phyloP scores from a whole-genome alignment of 805 yeast genomes.

The Danielozyma ontarioensis region DNA sequence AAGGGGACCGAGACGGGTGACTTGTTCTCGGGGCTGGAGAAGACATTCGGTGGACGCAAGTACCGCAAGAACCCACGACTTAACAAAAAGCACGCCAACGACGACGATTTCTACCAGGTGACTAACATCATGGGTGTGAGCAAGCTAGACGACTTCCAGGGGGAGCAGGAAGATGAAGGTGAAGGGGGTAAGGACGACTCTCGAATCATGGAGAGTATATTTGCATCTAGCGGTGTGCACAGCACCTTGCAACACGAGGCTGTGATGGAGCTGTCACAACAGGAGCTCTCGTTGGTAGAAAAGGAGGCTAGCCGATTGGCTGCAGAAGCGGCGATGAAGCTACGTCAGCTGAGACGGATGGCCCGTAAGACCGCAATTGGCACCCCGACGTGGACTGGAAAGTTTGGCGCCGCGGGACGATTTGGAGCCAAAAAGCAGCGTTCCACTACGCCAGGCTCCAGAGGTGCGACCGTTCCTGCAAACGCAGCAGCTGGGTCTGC shows the following conservation, averaged over 20 bases:
- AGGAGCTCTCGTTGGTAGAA: conserved; percentile 52
- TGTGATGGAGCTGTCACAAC: conserved; percentile 51
- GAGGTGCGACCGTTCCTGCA: neutral
- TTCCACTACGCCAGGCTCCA: neutral
- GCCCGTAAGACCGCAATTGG: conserved; percentile 53
- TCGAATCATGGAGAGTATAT: conserved; percentile 68
- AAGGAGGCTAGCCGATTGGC: conserved; percentile 60
- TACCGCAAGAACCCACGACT: conserved; percentile 28
- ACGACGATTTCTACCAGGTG: conserved; percentile 66
- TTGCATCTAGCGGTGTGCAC: conserved; percentile 68
- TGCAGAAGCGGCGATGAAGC: conserved; percentile 47
- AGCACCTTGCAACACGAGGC: conserved; percentile 77
- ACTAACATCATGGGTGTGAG: conserved; percentile 69
- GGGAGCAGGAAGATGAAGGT: conserved; percentile 41
- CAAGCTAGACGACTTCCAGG: conserved; percentile 59
- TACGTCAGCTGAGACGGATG: conserved; percentile 54
- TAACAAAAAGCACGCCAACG: conserved; percentile 30
- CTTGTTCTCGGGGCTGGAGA: conserved; percentile 49
- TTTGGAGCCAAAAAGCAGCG: conserved; percentile 22
- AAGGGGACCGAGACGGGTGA: conserved; percentile 67
- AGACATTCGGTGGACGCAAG: conserved; percentile 25
- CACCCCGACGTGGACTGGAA: conserved; percentile 95
- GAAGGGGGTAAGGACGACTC: conserved; percentile 39
- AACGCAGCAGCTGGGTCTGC: neutral
- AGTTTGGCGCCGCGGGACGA: conserved; percentile 79